These are phyloP conservation scores for Medicago lupulina DNA, from an alignment of 306 rosid species.

Conservation along the genomic window DNA sequence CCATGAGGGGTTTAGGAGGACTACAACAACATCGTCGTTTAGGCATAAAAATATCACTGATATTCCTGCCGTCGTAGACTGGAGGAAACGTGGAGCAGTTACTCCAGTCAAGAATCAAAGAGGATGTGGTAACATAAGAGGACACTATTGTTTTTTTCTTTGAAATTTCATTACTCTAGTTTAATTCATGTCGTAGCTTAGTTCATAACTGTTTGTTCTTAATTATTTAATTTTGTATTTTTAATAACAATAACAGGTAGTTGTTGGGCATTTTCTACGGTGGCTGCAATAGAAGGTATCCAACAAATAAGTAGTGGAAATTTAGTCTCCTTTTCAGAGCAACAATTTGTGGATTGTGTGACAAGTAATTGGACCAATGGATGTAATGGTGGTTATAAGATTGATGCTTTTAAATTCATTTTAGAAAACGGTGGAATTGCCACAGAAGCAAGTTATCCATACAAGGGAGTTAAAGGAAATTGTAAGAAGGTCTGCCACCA, in stretches of 20 bases:
- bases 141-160: no score
- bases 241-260: neutral
- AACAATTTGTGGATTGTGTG: constrained; percentile 42
- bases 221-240: no score
- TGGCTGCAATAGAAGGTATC: constrained; percentile 43
- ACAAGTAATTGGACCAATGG: constrained; percentile 30
- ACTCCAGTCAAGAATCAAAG: no score
- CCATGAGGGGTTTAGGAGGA: no score
- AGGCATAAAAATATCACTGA: no score
- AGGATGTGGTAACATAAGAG: no score
- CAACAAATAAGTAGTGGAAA: constrained; percentile 28
- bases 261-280: constrained; percentile 40
- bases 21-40: no score
- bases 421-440: constrained; percentile 42
- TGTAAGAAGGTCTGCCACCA: neutral
- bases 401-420: constrained; percentile 40
- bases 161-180: no score
- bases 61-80: no score
- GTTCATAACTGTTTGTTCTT: no score
- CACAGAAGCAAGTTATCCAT: constrained; percentile 40
- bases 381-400: constrained; percentile 32
- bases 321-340: constrained; percentile 40
- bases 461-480: constrained; percentile 30
- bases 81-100: no score
- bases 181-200: no score